Conservation (phyloP, 2,329 filamentous ascomycete species). For the Clathrospora elynae region DNA sequence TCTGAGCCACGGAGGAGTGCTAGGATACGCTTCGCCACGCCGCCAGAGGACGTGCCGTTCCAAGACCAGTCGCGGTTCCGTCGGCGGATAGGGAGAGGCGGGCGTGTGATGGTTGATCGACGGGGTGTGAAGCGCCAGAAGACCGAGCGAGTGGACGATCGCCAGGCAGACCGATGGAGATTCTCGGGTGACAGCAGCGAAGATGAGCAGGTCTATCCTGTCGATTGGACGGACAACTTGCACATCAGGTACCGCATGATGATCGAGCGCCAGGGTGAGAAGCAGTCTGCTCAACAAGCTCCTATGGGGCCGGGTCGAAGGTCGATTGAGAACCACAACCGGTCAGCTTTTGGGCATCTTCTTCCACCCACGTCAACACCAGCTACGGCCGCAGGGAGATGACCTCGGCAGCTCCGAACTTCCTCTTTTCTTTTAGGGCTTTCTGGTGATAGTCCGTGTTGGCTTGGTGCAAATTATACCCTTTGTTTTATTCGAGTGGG, state of each 20-base stretch:
- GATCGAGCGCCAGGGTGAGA: constrained; percentile 51
- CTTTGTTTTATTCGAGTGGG: constrained; percentile 34
- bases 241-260: constrained; percentile 63
- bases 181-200: constrained; percentile 86
- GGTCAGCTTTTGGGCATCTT: constrained; percentile 44
- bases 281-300: constrained; percentile 39
- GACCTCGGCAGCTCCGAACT: constrained; percentile 1
- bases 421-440: constrained; percentile 19
- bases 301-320: constrained; percentile 31
- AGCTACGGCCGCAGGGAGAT: constrained; percentile 20
- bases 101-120: constrained; percentile 86
- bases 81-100: constrained; percentile 80
- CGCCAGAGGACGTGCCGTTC: constrained; percentile 47
- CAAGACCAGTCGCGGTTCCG: constrained; percentile 69
- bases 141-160: constrained; percentile 38
- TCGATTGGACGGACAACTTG: constrained; percentile 69
- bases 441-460: constrained; percentile 29
- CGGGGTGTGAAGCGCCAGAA: constrained; percentile 65
- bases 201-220: constrained; percentile 72
- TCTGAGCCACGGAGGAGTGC: constrained; percentile 33
- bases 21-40: constrained; percentile 46
- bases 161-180: constrained; percentile 65
- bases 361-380: constrained; percentile 40
- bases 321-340: constrained; percentile 45
- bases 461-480: constrained; percentile 39